Percentiles rank a stretch among this genome's conserved stretches.
These are phyloP conservation scores for Myxozyma lipomycoides DNA, from an alignment of 805 yeast genomes.

Conservation along the genomic window DNA sequence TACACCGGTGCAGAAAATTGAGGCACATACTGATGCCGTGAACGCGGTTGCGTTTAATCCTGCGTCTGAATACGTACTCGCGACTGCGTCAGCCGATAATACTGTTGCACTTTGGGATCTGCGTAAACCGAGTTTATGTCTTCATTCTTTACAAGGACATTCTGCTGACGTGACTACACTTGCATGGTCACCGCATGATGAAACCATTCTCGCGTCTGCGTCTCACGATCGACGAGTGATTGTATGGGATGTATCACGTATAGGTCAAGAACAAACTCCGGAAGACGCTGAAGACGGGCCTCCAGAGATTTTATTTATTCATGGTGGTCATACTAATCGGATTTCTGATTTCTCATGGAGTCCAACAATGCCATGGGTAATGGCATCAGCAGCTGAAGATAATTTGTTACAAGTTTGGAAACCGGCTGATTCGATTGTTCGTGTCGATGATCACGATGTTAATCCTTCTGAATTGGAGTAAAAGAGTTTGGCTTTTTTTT, in stretches of 20 bases:
- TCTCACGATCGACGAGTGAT: slow-evolving; percentile 66
- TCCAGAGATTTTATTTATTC: slow-evolving; percentile 73
- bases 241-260: slow-evolving; percentile 65
- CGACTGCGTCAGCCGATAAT: slow-evolving; percentile 76
- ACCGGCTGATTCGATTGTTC: slow-evolving; percentile 47
- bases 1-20: slow-evolving; percentile 41
- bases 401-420: slow-evolving; percentile 73
- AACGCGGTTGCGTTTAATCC: slow-evolving; percentile 69
- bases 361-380: slow-evolving; percentile 53
- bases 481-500: background rate
- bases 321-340: slow-evolving; percentile 79
- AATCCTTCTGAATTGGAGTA: slow-evolving; percentile 30
- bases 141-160: slow-evolving; percentile 69
- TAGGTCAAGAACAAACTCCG: slow-evolving; percentile 51
- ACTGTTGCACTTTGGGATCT: slow-evolving; percentile 72
- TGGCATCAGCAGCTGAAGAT: slow-evolving; percentile 72
- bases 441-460: slow-evolving; percentile 43
- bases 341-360: slow-evolving; percentile 67
- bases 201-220: slow-evolving; percentile 53
- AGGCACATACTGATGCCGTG: slow-evolving; percentile 58
- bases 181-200: slow-evolving; percentile 50
- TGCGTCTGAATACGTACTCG: slow-evolving; percentile 49
- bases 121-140: slow-evolving; percentile 54
- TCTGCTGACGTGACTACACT: slow-evolving; percentile 52
- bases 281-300: slow-evolving; percentile 61